Evolutionary conservation across 1,284 basidiomycete genomes (phyloP), one percentile per base, ranked within the genome.

Genomic region (Austroboletus rostrupii): DNA sequence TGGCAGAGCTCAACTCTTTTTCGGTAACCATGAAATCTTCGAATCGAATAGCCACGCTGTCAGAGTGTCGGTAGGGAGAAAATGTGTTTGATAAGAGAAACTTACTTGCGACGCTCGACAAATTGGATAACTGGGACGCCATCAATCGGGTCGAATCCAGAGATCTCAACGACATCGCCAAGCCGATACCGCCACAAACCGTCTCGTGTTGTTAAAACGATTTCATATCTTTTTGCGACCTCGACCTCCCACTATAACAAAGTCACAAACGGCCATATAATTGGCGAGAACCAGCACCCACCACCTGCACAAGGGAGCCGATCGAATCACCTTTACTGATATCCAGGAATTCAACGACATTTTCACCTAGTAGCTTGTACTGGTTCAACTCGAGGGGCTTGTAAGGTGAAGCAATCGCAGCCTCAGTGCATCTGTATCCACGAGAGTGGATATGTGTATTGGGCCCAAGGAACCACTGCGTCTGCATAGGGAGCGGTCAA

Each of bases 21-120:
- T 61, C 57, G 1, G 32, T 42, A 3, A 59, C 20, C 48, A 56
- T 53, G 48, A 56, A 49, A 32, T 43, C 29, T 13, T 42, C 29
- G 41, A 61, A 47, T 23, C 59, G 57, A 1, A 61, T 37, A 5
- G 14, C 13, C 8, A 57, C 28, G 21, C 57, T 58, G 37, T 29
- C 28, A 11, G 9, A 26, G 23, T 26, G 23, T 26, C 23, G 6
- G 3, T 26, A 26, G 9, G 21, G 21, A 23, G 21, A 26, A 7
- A 1, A 26, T 8, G 37, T 16, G 16, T 26, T 0, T 13, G n/a
- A n/a, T 7, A n/a, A 19, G 17, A 10, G 11, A 12, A 14, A 5
- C 36, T 20, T 5, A 37, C 36, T 37, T 37, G 19, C 36, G 36
- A 9, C 36, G 36, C 36, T 37, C 36, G 10, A 37, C 12, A 12